Conservation (phyloP, 1,284 basidiomycete species). For the Coniferiporia sulphurascens region DNA sequence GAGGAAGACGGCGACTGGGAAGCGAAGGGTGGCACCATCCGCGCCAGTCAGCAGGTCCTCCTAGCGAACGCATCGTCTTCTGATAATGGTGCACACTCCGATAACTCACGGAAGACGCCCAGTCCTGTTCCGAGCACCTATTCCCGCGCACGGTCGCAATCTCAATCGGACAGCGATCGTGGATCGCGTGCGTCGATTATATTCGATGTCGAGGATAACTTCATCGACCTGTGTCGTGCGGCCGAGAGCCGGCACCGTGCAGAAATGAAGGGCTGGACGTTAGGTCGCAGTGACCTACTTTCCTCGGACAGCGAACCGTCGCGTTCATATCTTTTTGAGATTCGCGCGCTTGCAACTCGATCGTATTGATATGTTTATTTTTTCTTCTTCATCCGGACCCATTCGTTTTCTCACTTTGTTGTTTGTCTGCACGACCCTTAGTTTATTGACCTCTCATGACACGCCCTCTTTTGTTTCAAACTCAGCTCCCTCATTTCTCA, state of each 20-base stretch:
- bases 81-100: slow-evolving; percentile 33
- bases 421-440: slow-evolving; percentile 6
- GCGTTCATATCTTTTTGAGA: slow-evolving; percentile 66
- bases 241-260: slow-evolving; percentile 76
- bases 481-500: neutral
- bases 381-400: slow-evolving; percentile 14
- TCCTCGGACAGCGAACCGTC: slow-evolving; percentile 42
- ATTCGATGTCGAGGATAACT: slow-evolving; percentile 66
- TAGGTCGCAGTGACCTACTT: slow-evolving; percentile 39
- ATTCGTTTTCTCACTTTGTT: slow-evolving; percentile 11
- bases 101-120: slow-evolving; percentile 38
- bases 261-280: slow-evolving; percentile 81
- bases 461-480: neutral
- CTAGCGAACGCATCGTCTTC: slow-evolving; percentile 27
- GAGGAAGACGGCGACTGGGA: slow-evolving; percentile 71
- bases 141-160: slow-evolving; percentile 46
- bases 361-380: slow-evolving; percentile 50
- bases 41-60: slow-evolving; percentile 47
- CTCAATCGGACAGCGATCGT: slow-evolving; percentile 67
- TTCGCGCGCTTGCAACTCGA: slow-evolving; percentile 74
- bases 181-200: slow-evolving; percentile 70
- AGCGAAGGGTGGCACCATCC: slow-evolving; percentile 71
- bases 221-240: slow-evolving; percentile 63
- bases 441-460: neutral
- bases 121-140: slow-evolving; percentile 59